Base-by-base conservation (phyloP, 2,329 filamentous ascomycete genomes). In the Microdochium bolleyi region DNA sequence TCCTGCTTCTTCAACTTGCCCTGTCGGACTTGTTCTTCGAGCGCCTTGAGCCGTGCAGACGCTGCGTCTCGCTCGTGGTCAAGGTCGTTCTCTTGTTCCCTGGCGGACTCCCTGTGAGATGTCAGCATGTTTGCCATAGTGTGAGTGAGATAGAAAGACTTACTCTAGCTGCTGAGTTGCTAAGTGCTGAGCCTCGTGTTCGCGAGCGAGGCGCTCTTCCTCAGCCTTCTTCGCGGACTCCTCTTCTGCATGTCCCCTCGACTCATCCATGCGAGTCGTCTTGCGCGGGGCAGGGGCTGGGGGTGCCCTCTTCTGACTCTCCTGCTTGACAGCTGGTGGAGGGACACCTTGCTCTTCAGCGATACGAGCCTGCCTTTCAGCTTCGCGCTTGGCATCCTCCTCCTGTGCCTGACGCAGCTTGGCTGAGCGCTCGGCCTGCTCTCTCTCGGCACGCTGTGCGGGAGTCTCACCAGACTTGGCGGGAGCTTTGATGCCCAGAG, bases 1-100 rank as follows among this genome's bases (percentile, higher is more conserved):
- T 99, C 94, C 60, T 95, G 88, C 71, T 96, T 97, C 77, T 90
- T 92, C 51, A 97, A 73, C 74, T 97, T 99, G 62, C 92, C 90
- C 65, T 92, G 89, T 57, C 85, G 86, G 51, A 97, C 91, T 69
- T 96, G 91, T 67, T 97, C 91, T 70, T 99, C 92, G 9, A 99
- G 81, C 16, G 90, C 91, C 66, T 85, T 89, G 24, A 97, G 79
- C 50, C 92, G 89, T 57, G 88, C 88, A 61, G 88, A 84, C 41
- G 92, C 85, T 51, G 88, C 90, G 62, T 91, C 83, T 52, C 87
- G 87, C 70, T 96, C 91, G 59, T 80, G 83, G 30, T 82, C 83
- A 52, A 96, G 79, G 55, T 95, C 91, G 25, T 88, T 83, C 67
- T 96, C 90, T 67, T 92, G 87, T 51, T 80, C 76, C 60, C 75